A percentile compares a stretch with the other conserved stretches of the same genome.
Evolutionary conservation across 2,329 filamentous ascomycete species (phyloP).

Genomic region (Dactylellina cionopaga): DNA sequence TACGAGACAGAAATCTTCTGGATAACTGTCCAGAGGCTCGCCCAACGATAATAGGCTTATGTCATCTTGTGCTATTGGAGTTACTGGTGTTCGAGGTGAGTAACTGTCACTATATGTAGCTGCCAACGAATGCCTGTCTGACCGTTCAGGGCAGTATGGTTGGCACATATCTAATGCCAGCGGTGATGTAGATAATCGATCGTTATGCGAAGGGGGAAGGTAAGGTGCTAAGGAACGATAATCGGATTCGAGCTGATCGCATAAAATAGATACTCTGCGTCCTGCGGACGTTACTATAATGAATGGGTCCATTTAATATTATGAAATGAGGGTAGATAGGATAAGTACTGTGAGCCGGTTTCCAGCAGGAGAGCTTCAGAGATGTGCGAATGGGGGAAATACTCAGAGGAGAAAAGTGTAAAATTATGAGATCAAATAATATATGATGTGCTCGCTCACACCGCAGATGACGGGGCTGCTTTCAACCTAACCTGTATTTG

Average conservation of each 20-base stretch:
- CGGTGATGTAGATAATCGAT: constrained; percentile 56
- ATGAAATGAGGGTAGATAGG: background rate
- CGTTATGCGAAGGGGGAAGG: constrained; percentile 52
- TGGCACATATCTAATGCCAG: constrained; percentile 55
- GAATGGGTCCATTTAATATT: constrained; percentile 55
- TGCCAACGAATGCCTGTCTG: constrained; percentile 55
- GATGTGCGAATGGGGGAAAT: constrained; percentile 16
- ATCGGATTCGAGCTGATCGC: constrained; percentile 41
- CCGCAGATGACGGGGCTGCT: constrained; percentile 27
- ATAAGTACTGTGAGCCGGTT: constrained; percentile 21
- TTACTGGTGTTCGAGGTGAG: constrained; percentile 51
- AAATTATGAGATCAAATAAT: constrained; percentile 43
- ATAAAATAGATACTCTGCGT: constrained; percentile 57
- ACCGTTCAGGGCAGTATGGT: constrained; percentile 54
- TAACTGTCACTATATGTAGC: constrained; percentile 54
- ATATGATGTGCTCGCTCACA: constrained; percentile 39
- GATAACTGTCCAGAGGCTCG: constrained; percentile 54
- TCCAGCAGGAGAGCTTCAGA: constrained; percentile 9
- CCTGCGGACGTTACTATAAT: constrained; percentile 56
- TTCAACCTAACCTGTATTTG: constrained; percentile 50
- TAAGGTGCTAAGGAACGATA: constrained; percentile 52
- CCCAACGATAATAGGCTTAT: constrained; percentile 55
- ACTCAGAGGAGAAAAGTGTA: constrained; percentile 20
- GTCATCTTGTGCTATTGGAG: constrained; percentile 56
- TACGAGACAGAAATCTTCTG: constrained; percentile 52